Evolutionary conservation across 1,284 basidiomycete species (phyloP).

Genomic region (Malassezia caprae): DNA sequence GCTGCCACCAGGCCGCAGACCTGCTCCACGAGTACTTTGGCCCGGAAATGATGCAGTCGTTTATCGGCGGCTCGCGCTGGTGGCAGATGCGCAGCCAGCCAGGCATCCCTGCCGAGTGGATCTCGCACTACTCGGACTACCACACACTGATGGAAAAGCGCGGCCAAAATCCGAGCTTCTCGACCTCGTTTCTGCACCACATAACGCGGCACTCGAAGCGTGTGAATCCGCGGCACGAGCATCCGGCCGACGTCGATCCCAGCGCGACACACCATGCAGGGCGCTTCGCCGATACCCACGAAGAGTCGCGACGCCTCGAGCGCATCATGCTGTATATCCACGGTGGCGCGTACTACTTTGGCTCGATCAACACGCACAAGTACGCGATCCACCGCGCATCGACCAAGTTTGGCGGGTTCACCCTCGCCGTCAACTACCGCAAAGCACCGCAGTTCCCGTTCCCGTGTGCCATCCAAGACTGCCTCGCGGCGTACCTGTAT

Average conservation of each 20-base stretch:
- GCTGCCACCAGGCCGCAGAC: constrained; percentile 67
- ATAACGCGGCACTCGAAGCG: constrained; percentile 22
- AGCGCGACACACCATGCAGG: not conserved
- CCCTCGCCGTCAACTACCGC: constrained; percentile 49
- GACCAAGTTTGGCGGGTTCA: constrained; percentile 50
- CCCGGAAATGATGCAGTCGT: constrained; percentile 62
- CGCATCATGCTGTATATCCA: constrained; percentile 45
- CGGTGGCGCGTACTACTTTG: constrained; percentile 52
- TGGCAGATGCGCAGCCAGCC: constrained; percentile 59
- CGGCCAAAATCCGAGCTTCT: constrained; percentile 8
- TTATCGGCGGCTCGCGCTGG: constrained; percentile 87
- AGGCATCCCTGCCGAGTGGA: constrained; percentile 81
- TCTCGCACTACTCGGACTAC: constrained; percentile 55
- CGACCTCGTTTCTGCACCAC: constrained; percentile 16
- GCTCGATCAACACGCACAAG: constrained; percentile 53
- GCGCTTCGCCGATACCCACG: constrained; percentile 16
- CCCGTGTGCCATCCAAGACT: constrained; percentile 83
- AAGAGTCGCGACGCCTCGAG: constrained; percentile 38
- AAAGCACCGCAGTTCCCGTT: constrained; percentile 58
- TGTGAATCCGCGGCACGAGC: constrained; percentile 48
- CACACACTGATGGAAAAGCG: constrained; percentile 31
- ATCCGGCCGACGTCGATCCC: constrained; percentile 9
- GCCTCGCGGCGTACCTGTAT: constrained; percentile 70
- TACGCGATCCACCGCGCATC: constrained; percentile 49
- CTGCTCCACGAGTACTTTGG: constrained; percentile 71